These are phyloP conservation scores for Camellia oleifera DNA, from an alignment of 179 eudicot species.

Conservation along the genomic window DNA sequence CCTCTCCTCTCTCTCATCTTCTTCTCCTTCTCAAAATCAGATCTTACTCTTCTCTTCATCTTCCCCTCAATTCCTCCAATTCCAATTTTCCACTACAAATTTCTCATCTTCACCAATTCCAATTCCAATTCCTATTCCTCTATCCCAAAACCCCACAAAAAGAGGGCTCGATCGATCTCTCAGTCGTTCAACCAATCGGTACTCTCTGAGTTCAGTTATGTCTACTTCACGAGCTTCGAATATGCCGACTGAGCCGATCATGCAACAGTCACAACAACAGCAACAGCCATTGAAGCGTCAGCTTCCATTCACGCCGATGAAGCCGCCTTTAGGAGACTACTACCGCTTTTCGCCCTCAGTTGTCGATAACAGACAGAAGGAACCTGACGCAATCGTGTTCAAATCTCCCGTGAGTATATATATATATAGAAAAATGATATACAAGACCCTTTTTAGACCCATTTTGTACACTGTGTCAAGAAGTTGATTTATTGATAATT, in stretches of 20 bases:
- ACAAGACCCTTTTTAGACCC: no score
- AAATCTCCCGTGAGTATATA: slow-evolving; percentile 56
- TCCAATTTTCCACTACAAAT: not conserved
- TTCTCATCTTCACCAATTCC: slow-evolving; percentile 8
- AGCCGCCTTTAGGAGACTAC: slow-evolving; percentile 73
- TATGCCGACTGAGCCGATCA: slow-evolving; percentile 28
- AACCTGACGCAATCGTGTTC: slow-evolving; percentile 51
- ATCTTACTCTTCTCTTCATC: slow-evolving; percentile 5
- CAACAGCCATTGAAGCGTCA: slow-evolving; percentile 34
- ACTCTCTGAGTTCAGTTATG: slow-evolving; percentile 6
- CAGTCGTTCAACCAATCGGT: not conserved
- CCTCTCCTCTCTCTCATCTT: slow-evolving; percentile 13
- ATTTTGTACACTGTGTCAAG: no score
- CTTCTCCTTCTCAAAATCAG: slow-evolving; percentile 11
- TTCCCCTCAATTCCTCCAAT: slow-evolving; percentile 10
- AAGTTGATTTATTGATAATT: no score
- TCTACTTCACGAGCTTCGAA: slow-evolving; percentile 28
- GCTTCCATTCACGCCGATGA: slow-evolving; percentile 53
- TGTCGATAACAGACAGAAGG: slow-evolving; percentile 19
- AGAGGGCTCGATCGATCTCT: slow-evolving; percentile 12
- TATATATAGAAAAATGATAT: not conserved
- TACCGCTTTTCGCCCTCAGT: slow-evolving; percentile 46
- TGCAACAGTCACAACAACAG: slow-evolving; percentile 24
- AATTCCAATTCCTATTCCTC: not conserved
- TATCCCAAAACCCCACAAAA: slow-evolving; percentile 1